Conservation (phyloP, 106 monocot genomes). For the Acorus calamus region DNA sequence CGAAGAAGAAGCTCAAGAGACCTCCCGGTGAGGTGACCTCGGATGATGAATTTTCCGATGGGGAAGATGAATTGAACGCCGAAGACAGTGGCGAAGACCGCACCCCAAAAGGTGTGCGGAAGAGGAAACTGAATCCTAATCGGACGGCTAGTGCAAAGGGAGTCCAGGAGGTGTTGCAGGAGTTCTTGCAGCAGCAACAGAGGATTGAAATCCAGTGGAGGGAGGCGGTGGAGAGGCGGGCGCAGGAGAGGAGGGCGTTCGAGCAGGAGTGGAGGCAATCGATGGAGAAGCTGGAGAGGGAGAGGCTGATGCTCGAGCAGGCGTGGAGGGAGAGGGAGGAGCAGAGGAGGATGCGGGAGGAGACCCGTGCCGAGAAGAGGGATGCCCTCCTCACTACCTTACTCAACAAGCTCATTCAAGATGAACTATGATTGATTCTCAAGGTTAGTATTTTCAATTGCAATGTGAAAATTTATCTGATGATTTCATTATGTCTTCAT, state of each 20-base stretch:
- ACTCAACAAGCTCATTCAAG: conserved; percentile 72
- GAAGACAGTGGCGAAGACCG: conserved; percentile 54
- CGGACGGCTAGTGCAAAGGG: neutral
- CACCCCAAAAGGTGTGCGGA: conserved; percentile 26
- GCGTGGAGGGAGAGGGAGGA: conserved; percentile 92
- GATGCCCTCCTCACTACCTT: conserved; percentile 71
- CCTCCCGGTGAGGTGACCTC: conserved; percentile 28
- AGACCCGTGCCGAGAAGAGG: conserved; percentile 75
- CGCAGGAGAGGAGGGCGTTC: conserved; percentile 46
- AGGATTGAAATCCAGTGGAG: conserved; percentile 63
- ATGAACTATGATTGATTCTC: conserved; percentile 37
- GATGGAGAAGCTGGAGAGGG: conserved; percentile 90
- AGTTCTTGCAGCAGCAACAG: conserved; percentile 80
- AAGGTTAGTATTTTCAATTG: conserved; percentile 63
- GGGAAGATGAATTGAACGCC: conserved; percentile 33
- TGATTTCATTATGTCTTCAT: conserved; percentile 52
- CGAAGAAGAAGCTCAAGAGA: conserved; percentile 72
- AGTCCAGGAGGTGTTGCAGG: conserved; percentile 58
- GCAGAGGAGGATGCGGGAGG: conserved; percentile 82
- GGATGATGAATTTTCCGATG: conserved; percentile 52
- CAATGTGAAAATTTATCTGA: conserved; percentile 55
- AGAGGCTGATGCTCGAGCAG: conserved; percentile 79
- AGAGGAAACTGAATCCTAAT: conserved; percentile 28
- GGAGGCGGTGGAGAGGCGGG: conserved; percentile 66
- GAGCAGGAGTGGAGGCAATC: conserved; percentile 86